These are phyloP conservation scores for Sphaerulina vaccinii DNA, from an alignment of 2,329 filamentous ascomycete genomes.

Conservation along the genomic window DNA sequence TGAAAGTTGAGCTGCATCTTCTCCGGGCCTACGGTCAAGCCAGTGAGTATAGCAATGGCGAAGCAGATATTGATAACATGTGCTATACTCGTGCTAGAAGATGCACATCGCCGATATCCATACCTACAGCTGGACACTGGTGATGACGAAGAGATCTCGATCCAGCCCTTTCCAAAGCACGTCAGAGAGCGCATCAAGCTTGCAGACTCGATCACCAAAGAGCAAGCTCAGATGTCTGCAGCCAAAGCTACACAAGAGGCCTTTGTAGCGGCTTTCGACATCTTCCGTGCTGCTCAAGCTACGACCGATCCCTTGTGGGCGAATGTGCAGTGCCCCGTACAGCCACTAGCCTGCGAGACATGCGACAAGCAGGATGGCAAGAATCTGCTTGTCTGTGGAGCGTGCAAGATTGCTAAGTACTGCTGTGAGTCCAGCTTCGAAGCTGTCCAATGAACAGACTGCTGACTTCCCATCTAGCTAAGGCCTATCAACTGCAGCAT, in stretches of 20 bases:
- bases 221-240: not conserved
- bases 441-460: too few species aligned
- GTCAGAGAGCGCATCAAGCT: too few species aligned
- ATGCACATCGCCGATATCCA: not conserved
- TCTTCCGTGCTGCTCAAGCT: not conserved
- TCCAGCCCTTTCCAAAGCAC: too few species aligned
- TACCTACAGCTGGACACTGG: too few species aligned
- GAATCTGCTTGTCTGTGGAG: constrained; percentile 2
- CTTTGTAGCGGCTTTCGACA: constrained; percentile 7
- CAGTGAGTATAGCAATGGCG: too few species aligned
- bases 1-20: not conserved
- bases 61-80: not conserved
- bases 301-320: not conserved
- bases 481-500: too few species aligned
- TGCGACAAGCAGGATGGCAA: not conserved
- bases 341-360: not conserved
- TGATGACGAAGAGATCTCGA: too few species aligned
- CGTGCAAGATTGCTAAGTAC: not conserved
- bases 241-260: constrained; percentile 2
- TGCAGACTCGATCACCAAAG: not conserved
- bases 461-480: too few species aligned
- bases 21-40: not conserved
- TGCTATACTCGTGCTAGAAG: too few species aligned
- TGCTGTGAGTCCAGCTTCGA: constrained; percentile 9
- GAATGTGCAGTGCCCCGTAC: not conserved